Percentiles rank a stretch among this genome's conserved stretches.
Evolutionary conservation across 2,329 filamentous ascomycete genomes (phyloP).

Genomic region (Cyanodermella asteris): DNA sequence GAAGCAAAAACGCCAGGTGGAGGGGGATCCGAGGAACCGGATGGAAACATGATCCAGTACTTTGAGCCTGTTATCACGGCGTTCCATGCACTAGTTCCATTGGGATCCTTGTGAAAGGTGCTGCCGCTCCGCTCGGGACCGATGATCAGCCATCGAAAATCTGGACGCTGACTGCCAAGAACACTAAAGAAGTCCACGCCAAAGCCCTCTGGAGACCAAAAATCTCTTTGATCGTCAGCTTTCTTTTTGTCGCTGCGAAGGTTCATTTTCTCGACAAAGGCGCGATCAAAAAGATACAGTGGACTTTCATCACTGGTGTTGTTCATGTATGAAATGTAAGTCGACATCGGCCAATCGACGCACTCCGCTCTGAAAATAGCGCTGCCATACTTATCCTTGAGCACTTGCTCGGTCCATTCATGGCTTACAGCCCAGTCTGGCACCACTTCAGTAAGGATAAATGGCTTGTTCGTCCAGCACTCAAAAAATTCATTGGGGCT

Average conservation of each 20-base stretch:
- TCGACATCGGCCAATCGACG: constrained; percentile 74
- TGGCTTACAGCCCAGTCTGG: constrained; percentile 59
- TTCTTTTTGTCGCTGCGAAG: constrained; percentile 36
- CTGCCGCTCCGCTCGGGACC: constrained; percentile 72
- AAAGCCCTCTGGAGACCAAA: constrained; percentile 68
- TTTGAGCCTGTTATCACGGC: constrained; percentile 75
- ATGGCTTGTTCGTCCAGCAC: constrained; percentile 59
- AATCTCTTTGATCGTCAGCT: constrained; percentile 29
- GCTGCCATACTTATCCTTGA: constrained; percentile 42
- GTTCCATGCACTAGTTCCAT: constrained; percentile 65
- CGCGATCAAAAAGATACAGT: constrained; percentile 75
- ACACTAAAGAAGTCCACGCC: constrained; percentile 69
- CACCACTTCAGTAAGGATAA: constrained; percentile 67
- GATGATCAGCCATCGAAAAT: constrained; percentile 81
- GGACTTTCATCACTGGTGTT: constrained; percentile 69
- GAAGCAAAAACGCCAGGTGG: constrained; percentile 85
- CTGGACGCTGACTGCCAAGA: constrained; percentile 55
- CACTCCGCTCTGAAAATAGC: constrained; percentile 71
- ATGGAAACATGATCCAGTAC: constrained; percentile 98
- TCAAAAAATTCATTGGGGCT: constrained; percentile 50
- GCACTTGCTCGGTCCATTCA: constrained; percentile 48
- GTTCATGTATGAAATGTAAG: constrained; percentile 63
- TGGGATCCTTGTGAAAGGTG: constrained; percentile 76
- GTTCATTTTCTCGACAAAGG: constrained; percentile 69
- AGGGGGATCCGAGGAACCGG: constrained; percentile 34